phyloP scores from a whole-genome alignment of 2,329 filamentous ascomycete genomes.

The Periconia sp. region DNA sequence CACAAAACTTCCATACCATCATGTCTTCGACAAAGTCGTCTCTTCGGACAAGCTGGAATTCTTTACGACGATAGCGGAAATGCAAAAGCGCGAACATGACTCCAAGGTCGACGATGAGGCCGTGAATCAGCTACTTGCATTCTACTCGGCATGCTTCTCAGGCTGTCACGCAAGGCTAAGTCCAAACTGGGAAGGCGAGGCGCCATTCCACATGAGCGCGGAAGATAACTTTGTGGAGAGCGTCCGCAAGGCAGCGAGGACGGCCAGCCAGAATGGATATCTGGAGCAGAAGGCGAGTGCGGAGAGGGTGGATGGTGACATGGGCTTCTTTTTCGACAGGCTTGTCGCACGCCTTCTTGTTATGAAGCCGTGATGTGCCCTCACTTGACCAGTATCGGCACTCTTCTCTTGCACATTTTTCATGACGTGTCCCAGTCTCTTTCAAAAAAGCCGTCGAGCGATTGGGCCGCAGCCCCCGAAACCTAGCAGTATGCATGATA shows the following conservation, averaged over 20 bases:
- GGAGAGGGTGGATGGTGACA: constrained; percentile 31
- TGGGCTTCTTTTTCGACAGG: constrained; percentile 47
- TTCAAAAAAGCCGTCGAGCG: no score
- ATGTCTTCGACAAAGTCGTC: constrained; percentile 8
- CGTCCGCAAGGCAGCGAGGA: constrained; percentile 27
- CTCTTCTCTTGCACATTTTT: no score
- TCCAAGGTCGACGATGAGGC: constrained; percentile 25
- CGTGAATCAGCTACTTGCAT: constrained; percentile 34
- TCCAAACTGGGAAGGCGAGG: constrained; percentile 37
- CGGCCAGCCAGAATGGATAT: constrained; percentile 27
- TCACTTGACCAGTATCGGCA: no score
- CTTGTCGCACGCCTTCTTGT: constrained; percentile 42
- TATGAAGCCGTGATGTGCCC: constrained; percentile 9
- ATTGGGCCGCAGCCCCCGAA: no score
- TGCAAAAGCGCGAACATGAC: constrained; percentile 9
- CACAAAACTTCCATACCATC: constrained; percentile 43
- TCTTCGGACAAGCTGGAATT: no score
- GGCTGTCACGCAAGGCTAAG: constrained; percentile 38
- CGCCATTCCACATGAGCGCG: neutral
- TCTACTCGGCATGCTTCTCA: constrained; percentile 43
- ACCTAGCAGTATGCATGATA: no score
- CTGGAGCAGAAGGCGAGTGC: constrained; percentile 25
- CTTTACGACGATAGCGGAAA: no score
- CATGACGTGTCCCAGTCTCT: no score
- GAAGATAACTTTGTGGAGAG: constrained; percentile 37